phyloP scores from a whole-genome alignment of 495 filamentous ascomycete species.

The Xylaria sp. region DNA sequence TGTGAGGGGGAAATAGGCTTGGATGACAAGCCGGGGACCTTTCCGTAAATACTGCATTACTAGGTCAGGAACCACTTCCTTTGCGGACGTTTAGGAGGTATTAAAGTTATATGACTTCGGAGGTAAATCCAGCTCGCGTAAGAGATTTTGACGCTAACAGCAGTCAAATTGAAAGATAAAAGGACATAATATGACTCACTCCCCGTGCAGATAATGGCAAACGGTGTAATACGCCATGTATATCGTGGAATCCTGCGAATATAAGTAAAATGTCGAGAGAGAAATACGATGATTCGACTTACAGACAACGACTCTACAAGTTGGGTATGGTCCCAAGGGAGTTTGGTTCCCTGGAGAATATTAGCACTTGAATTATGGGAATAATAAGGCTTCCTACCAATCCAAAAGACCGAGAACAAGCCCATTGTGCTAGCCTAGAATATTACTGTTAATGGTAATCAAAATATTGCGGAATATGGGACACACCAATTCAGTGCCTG shows the following conservation, averaged over 20 bases:
- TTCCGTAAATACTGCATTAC: conserved; percentile 21
- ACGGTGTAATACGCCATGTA: conserved; percentile 99
- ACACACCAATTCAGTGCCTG: conserved; percentile 73
- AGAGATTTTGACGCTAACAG: background rate
- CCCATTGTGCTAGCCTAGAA: conserved; percentile 83
- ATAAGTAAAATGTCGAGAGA: background rate
- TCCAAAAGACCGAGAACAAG: conserved; percentile 89
- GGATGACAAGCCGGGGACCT: conserved; percentile 21
- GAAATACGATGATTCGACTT: background rate
- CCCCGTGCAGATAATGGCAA: conserved; percentile 80
- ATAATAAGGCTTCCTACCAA: conserved; percentile 53
- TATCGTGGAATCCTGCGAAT: conserved; percentile 73
- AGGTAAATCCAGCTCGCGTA: background rate
- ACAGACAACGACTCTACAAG: conserved; percentile 85
- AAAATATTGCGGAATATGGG: background rate
- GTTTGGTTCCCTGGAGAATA: conserved; percentile 65
- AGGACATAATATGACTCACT: conserved; percentile 27
- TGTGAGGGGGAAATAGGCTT: conserved; percentile 74
- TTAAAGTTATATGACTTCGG: background rate
- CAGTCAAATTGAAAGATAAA: background rate
- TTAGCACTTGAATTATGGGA: background rate
- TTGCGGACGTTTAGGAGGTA: background rate
- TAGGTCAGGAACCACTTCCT: background rate
- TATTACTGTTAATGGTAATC: background rate
- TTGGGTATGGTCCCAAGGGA: conserved; percentile 93